A percentile compares a stretch with the other conserved stretches of the same genome.
Evolutionary conservation across 78 protist species (phyloP).

Genomic region (Isochrysis galbana): DNA sequence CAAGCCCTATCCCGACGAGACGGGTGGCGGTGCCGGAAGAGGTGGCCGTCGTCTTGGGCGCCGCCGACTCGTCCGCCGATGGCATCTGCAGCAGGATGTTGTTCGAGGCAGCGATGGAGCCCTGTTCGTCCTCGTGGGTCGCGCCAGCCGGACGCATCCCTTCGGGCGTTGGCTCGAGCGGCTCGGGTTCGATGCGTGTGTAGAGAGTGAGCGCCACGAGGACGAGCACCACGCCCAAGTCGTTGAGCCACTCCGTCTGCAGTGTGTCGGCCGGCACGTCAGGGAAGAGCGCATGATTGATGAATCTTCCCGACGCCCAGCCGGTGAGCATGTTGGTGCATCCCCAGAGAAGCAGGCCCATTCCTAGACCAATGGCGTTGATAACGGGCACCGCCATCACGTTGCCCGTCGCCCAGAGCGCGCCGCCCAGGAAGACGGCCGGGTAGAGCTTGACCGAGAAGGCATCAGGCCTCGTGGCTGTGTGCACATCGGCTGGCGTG

Average conservation of each 20-base stretch:
- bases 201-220: constrained; percentile 7
- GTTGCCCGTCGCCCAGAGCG: constrained; percentile 73
- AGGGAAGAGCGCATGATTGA: not conserved
- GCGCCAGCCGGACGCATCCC: not conserved
- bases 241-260: not conserved
- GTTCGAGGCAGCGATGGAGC: not conserved
- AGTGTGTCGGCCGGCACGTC: not conserved
- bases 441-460: constrained; percentile 40
- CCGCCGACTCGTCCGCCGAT: not conserved
- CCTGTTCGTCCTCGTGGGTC: not conserved
- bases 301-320: constrained; percentile 52
- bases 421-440: constrained; percentile 63
- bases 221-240: constrained; percentile 47
- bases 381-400: constrained; percentile 71
- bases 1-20: constrained; percentile 2
- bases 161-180: not conserved
- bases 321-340: constrained; percentile 67
- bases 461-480: not conserved
- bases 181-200: not conserved
- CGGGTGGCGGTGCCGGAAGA: not conserved
- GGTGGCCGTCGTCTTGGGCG: not conserved
- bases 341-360: constrained; percentile 82
- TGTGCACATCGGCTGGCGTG: not conserved
- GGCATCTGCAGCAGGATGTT: not conserved
- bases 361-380: constrained; percentile 70